A percentile compares a stretch with the other conserved stretches of the same genome.
Conservation (phyloP, 202 grass and related monocot species). For the Hordeum pubiflorum region DNA sequence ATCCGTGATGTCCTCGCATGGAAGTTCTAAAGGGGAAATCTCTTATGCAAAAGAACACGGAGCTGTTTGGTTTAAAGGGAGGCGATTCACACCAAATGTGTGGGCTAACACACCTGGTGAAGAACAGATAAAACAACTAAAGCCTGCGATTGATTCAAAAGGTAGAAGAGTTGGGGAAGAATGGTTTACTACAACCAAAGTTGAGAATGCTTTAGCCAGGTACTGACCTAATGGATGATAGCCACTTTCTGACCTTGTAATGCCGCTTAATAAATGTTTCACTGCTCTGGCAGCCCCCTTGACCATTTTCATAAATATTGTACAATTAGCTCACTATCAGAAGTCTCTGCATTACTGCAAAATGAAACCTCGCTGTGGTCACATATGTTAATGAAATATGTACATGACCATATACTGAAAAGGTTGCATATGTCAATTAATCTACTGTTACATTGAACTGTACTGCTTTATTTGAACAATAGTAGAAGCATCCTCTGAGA, state of each 20-base stretch:
- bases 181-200: conserved; percentile 82
- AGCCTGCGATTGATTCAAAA: conserved; percentile 76
- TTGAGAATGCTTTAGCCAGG: conserved; percentile 82
- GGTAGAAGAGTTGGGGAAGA: conserved; percentile 93
- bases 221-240: conserved; percentile 15
- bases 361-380: neutral
- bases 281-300: neutral
- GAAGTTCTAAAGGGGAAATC: conserved; percentile 77
- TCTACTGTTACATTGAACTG: neutral
- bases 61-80: conserved; percentile 95
- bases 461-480: neutral
- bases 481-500: neutral
- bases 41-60: conserved; percentile 86
- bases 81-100: conserved; percentile 61
- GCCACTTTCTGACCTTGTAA: conserved; percentile 20
- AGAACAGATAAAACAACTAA: conserved; percentile 88
- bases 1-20: conserved; percentile 61
- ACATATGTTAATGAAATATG: neutral
- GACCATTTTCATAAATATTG: neutral
- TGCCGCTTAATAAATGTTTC: conserved; percentile 26
- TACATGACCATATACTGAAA: neutral
- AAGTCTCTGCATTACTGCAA: conserved; percentile 4
- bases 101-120: conserved; percentile 79
- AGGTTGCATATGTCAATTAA: neutral
- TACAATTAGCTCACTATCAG: neutral